Percentiles rank a stretch among this genome's conserved stretches.
Conservation (phyloP, 75 land plant genomes). For the Pseudotsuga menziesii region DNA sequence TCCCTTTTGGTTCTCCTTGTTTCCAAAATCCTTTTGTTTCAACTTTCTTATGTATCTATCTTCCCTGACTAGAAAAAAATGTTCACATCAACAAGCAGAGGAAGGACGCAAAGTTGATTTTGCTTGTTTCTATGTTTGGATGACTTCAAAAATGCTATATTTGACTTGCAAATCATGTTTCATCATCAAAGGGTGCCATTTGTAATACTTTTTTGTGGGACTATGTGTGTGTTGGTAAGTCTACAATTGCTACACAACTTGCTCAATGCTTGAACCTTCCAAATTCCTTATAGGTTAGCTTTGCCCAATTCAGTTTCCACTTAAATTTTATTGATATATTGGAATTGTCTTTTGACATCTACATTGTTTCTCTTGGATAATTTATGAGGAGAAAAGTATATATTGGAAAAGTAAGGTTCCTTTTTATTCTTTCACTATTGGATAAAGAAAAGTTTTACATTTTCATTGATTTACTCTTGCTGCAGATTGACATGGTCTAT, state of each 20-base stretch:
- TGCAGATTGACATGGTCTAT: conserved; percentile 99
- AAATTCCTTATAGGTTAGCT: conserved; percentile 78
- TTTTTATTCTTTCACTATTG: neutral
- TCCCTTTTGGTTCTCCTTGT: neutral
- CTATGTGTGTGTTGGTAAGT: conserved; percentile 96
- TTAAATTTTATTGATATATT: neutral
- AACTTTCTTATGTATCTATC: neutral
- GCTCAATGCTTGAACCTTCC: conserved; percentile 95
- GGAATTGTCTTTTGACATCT: neutral
- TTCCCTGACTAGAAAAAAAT: neutral
- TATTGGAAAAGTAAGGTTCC: neutral
- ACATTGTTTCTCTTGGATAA: neutral
- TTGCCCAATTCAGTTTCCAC: neutral
- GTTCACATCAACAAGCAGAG: neutral
- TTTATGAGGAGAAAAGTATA: neutral
- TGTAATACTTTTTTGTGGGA: conserved; percentile 95
- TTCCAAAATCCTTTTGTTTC: neutral
- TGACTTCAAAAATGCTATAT: conserved; percentile 2
- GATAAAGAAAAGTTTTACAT: neutral
- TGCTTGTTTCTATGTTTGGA: neutral
- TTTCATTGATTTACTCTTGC: conserved; percentile 4
- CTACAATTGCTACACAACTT: conserved; percentile 93
- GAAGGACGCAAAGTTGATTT: neutral
- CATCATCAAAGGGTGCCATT: conserved; percentile 95
- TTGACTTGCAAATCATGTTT: conserved; percentile 46